Evolutionary conservation across 2,329 filamentous ascomycete species (phyloP).

Genomic region (Cercospora beticola): DNA sequence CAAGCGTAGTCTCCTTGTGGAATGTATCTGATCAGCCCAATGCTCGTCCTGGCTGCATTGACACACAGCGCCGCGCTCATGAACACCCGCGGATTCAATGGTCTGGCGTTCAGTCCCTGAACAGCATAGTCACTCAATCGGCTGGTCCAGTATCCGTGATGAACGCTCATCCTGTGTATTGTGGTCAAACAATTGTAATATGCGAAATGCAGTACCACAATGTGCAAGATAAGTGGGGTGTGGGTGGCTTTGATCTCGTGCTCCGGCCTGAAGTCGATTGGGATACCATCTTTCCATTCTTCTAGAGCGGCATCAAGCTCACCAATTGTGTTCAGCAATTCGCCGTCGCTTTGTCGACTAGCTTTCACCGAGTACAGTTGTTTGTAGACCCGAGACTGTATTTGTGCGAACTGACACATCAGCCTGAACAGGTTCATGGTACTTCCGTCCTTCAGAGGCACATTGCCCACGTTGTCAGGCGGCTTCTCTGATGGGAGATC

Average conservation of each 20-base stretch:
- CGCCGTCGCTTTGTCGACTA: constrained; percentile 85
- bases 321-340: constrained; percentile 91
- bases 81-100: constrained; percentile 90
- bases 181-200: constrained; percentile 98
- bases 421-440: constrained; percentile 94
- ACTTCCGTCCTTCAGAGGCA: constrained; percentile 74
- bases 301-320: constrained; percentile 82
- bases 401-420: constrained; percentile 87
- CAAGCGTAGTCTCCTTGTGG: constrained; percentile 92
- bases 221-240: constrained; percentile 88
- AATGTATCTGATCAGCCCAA: constrained; percentile 92
- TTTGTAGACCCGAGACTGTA: constrained; percentile 93
- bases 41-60: constrained; percentile 86
- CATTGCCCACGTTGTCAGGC: constrained; percentile 88
- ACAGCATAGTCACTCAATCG: constrained; percentile 92
- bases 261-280: constrained; percentile 93
- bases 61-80: constrained; percentile 91
- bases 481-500: constrained; percentile 90
- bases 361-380: constrained; percentile 89
- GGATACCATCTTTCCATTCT: constrained; percentile 94
- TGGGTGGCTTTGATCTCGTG: constrained; percentile 92
- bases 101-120: constrained; percentile 84
- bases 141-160: constrained; percentile 97
- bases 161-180: constrained; percentile 97
- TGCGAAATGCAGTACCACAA: constrained; percentile 91